Base-by-base conservation (phyloP, 257 asterid species). In the Solanum neorickii region DNA sequence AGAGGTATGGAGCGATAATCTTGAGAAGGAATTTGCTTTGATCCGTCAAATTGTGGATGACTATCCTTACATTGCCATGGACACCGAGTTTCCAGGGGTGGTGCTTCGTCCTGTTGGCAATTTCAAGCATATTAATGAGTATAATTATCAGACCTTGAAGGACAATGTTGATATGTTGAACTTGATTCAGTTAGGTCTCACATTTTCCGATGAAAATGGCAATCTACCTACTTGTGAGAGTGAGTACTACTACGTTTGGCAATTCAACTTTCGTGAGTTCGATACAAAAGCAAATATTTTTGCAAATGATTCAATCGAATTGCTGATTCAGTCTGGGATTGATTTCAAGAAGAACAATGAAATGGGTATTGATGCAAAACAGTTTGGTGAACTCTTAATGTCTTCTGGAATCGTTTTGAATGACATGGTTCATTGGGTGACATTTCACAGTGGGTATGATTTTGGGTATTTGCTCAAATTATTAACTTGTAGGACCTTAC, bases 311-410 rank as follows among this genome's bases (percentile, higher is more conserved):
- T 85, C 87, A 31, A 85, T 85, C 1, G 87, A 85, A 21, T 74
- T 85, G 87, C 77, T 85, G 47, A 42, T 72, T 60, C 87, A 68
- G 39, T 66, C 66, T 42, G 87, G 87, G 46, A 85, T 69, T 85
- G 87, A 85, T 85, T 85, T 85, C 82, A 85, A 85, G 87, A 85
- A 85, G 87, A 85, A 85, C 87, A 69, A 66, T 16, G 87, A 85
- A 68, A 85, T 66, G 82, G 87, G 87, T 31, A 85, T 85, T n/a
- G 82, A 66, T 68, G 87, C 82, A 44, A 69, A 37, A 12, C 46
- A 29, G 33, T 85, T 85, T 68, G 87, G 82, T 42, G 87, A 85
- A 66, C 82, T 85, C 41, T 74, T 85, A 27, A 85, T 85, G 87
- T 85, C 82, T 14, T 85, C 87, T 25, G 82, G 87, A 39, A 29